Evolutionary conservation across 2,329 filamentous ascomycete genomes (phyloP).

Genomic region (Talaromyces sp.): DNA sequence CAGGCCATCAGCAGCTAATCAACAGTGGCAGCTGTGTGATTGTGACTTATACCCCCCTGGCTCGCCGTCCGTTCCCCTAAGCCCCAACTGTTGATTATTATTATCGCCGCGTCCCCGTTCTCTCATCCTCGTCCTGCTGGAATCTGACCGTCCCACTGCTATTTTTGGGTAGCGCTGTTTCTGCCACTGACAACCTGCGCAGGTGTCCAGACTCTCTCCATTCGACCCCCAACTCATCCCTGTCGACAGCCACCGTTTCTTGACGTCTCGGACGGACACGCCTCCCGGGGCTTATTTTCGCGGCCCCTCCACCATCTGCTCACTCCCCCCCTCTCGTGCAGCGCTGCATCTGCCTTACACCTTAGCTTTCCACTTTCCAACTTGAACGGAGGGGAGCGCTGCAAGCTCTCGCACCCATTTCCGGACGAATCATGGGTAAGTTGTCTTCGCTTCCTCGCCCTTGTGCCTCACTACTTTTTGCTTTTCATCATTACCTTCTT

Average conservation of each 20-base stretch:
- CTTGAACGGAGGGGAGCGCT: conserved; percentile 14
- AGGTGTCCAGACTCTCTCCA: conserved; percentile 2
- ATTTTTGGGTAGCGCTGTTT: conserved; percentile 8
- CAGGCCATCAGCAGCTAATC: conserved; percentile 4
- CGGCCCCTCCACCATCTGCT: conserved; percentile 9
- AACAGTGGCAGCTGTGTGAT: conserved; percentile 7
- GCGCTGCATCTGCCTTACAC: conserved; percentile 14
- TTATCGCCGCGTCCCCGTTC: background rate
- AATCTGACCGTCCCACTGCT: conserved; percentile 6
- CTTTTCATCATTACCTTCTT: conserved; percentile 4
- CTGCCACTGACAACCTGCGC: conserved; percentile 9
- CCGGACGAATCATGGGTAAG: conserved; percentile 22
- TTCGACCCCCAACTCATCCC: conserved; percentile 12
- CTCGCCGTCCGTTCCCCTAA: background rate
- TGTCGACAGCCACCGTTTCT: conserved; percentile 10
- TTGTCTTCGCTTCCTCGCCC: conserved; percentile 6
- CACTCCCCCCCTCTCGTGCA: conserved; percentile 8
- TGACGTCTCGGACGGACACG: conserved; percentile 13
- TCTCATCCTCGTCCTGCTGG: background rate
- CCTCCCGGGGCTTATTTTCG: conserved; percentile 10
- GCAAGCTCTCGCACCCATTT: conserved; percentile 12
- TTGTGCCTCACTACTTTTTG: conserved; percentile 5
- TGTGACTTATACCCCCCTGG: background rate
- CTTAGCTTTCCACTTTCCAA: conserved; percentile 10
- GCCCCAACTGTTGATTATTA: background rate